Base-by-base conservation (phyloP, 345 rosid genomes). In the Tarenaya hassleriana region DNA sequence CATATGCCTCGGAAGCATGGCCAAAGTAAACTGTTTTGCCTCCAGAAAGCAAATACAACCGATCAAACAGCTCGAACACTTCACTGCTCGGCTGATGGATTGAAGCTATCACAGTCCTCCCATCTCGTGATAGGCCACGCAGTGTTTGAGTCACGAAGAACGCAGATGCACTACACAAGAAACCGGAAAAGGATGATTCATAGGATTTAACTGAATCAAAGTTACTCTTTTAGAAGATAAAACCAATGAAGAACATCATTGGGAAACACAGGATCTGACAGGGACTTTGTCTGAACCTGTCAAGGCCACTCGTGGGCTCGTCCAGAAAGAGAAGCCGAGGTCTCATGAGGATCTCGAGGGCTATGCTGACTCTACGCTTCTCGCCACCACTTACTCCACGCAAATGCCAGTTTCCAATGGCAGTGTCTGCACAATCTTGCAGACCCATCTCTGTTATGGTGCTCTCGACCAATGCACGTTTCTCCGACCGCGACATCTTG, bases 281-380 rank as follows among this genome's bases (percentile, higher is more conserved):
- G 46, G 35, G 19, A 16, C 16, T 3, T 27, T 37, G 21, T 31
- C 41, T 24, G n/a, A 55, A 85, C 97, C 97, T 89, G 73, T 90
- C 97, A 50, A 90, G 91, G 34, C 97, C 97, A 62, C 96, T 90
- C 34, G 97, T 90, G 1, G 97, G 97, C 56, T 90, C 97, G 45
- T 90, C 97, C 8, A 90, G 97, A 62, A 86, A 90, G 37, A 90
- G 92, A 71, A 90, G 67, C 69, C 92, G 73, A 16, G 96, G 97
- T 70, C 96, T 80, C 92, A 82, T 90, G 19, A 90, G 74, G 71
- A 90, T 90, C 66, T 90, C 97, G 21, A 90, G 80, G 51, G 96
- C 97, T 15, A 90, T 90, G 77, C 97, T 86, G 42, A 90, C 96
- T 48, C 97, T 63, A 56, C 96, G 70, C 82, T 78, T 90, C 69